Base-by-base conservation (phyloP, 139 green algal species). In the Micractinium conductrix region DNA sequence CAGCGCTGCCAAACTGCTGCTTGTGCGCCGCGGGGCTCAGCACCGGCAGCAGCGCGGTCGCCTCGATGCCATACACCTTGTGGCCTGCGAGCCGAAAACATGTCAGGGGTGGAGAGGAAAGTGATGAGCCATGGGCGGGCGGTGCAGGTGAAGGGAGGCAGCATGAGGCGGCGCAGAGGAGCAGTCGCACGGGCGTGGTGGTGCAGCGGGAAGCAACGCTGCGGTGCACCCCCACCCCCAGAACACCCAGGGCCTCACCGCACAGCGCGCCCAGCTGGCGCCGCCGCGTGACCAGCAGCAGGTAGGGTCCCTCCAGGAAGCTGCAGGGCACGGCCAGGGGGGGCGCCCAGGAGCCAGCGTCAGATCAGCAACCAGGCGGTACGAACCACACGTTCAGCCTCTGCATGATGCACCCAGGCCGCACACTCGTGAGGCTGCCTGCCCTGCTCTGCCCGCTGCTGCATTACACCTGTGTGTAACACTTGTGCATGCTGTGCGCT, bases 231-330 rank as follows among this genome's bases (percentile, higher is more conserved):
- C 4, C 3, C 65, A 72, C 16, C 33, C 33, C 24, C 33, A 30
- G 40, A 45, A 63, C 1, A 50, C 16, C 19, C 65, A 37, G 80
- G 6, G n/a, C 44, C 87, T 53, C 69, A 93, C 94, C 95, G 44
- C 89, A 93, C 44, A 99, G 87, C 60, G 44, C 89, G 17, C 96
- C 96, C 48, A 97, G 85, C 26, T 90, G 85, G 3, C 92, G 83
- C 38, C 90, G 85, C 42, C 93, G 89, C 0, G 95, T 97, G 44
- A 97, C 84, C 60, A 99, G 84, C 74, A 99, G 90, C 75, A 99
- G 88, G 87, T 99, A 99, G 88, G 95, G 95, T 9, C 90, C 88
- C 75, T 95, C 92, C 44, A 74, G 37, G 24, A 60, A 85, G 26
- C 44, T 42, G 74, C 53, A 83, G 42, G 42, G 37, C n/a, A n/a